Evolutionary conservation across 345 rosid genomes (phyloP).

Genomic region (Draba incana): DNA sequence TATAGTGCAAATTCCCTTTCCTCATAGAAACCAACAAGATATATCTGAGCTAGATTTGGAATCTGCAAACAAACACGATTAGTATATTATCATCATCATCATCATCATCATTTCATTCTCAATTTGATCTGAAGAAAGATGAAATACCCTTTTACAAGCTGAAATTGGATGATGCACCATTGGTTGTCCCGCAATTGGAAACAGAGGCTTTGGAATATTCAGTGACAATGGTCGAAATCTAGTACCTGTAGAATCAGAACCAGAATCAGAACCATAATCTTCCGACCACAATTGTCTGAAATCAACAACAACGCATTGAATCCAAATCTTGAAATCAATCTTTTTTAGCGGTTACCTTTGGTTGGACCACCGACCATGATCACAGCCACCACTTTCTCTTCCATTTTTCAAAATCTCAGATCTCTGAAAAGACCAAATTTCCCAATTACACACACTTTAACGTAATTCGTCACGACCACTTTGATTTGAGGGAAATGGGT

Average conservation of each 20-base stretch:
- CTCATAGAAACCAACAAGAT: constrained; percentile 86
- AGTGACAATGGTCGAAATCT: constrained; percentile 88
- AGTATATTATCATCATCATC: constrained; percentile 19
- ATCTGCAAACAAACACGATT: constrained; percentile 52
- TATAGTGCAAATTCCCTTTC: constrained; percentile 87
- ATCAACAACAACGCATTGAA: constrained; percentile 15
- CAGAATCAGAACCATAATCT: not conserved
- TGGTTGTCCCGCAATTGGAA: constrained; percentile 90
- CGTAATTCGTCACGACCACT: not conserved
- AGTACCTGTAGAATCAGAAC: constrained; percentile 58
- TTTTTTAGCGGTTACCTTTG: constrained; percentile 74
- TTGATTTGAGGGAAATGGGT: not conserved
- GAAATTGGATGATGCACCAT: constrained; percentile 99
- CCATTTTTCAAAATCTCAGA: constrained; percentile 50
- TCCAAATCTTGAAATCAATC: constrained; percentile 22
- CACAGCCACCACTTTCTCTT: constrained; percentile 87
- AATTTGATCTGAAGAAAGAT: constrained; percentile 20
- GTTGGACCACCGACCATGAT: constrained; percentile 99
- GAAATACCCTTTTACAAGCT: constrained; percentile 86
- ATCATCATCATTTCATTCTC: not conserved
- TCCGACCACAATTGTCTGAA: not conserved
- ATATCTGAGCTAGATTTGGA: constrained; percentile 77
- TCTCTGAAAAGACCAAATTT: constrained; percentile 36
- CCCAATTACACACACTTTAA: not conserved
- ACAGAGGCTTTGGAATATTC: constrained; percentile 88